Evolutionary conservation across 371 early-diverging fungal genomes (phyloP).

Genomic region (Mortierella sp.): DNA sequence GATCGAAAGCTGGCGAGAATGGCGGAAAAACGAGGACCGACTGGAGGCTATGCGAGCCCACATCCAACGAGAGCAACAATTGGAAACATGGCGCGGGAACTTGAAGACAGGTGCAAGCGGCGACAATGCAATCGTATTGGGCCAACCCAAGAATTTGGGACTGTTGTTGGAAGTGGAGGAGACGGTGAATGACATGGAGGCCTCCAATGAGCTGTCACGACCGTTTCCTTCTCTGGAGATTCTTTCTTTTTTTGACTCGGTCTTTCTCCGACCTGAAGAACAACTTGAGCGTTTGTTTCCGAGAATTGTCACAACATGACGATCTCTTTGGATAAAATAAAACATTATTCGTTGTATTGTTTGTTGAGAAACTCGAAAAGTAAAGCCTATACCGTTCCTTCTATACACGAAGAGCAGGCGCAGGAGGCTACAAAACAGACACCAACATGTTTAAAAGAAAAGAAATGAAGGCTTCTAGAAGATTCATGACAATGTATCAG

Average conservation of each 20-base stretch:
- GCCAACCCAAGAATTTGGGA: background rate
- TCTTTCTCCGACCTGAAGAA: background rate
- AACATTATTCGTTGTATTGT: no score
- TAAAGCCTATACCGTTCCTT: no score
- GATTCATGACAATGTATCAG: no score
- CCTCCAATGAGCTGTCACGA: background rate
- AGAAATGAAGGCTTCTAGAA: no score
- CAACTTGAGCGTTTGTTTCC: no score
- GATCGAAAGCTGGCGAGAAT: background rate
- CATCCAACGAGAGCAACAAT: no score
- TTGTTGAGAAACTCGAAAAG: no score
- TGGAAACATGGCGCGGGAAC: background rate
- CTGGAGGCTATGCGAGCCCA: background rate
- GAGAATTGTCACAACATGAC: no score
- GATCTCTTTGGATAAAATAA: no score
- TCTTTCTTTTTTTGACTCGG: background rate
- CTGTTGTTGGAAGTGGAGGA: background rate
- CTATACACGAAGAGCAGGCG: no score
- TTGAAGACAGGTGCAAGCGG: background rate
- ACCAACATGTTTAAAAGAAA: no score
- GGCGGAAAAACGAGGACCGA: background rate
- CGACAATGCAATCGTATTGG: background rate
- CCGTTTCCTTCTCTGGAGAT: background rate
- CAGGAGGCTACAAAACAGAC: no score
- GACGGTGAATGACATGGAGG: background rate